These are phyloP conservation scores for Sonneratia caseolaris DNA, from an alignment of 345 rosid species.

Conservation along the genomic window DNA sequence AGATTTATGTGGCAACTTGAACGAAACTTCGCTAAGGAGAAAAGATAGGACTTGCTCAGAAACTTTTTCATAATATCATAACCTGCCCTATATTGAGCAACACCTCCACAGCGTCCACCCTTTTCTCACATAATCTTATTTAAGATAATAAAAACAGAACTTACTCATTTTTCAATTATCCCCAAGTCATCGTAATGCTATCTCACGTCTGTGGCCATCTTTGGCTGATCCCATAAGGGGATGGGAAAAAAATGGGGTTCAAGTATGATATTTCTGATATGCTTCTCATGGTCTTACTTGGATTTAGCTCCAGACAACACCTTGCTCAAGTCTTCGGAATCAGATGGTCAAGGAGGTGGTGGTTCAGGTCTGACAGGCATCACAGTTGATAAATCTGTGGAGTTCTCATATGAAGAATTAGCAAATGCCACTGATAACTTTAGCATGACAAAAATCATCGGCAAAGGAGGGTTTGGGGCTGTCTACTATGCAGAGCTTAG, in stretches of 20 bases:
- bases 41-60: neutral
- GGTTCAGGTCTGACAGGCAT: slow-evolving; percentile 41
- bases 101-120: too few species aligned
- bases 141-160: too few species aligned
- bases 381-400: slow-evolving; percentile 78
- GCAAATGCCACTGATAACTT: slow-evolving; percentile 79
- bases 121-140: too few species aligned
- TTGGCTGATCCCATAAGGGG: too few species aligned
- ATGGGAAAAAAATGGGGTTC: neutral
- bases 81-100: too few species aligned
- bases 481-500: slow-evolving; percentile 85
- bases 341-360: slow-evolving; percentile 17
- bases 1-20: too few species aligned
- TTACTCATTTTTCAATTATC: too few species aligned
- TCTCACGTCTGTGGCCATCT: too few species aligned
- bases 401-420: slow-evolving; percentile 84
- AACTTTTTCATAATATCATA: too few species aligned
- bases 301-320: slow-evolving; percentile 21
- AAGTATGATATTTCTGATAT: slow-evolving; percentile 30
- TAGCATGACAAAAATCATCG: slow-evolving; percentile 78
- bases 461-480: slow-evolving; percentile 88
- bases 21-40: neutral
- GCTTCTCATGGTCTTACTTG: slow-evolving; percentile 6
- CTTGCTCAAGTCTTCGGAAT: slow-evolving; percentile 23
- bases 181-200: too few species aligned